These are phyloP conservation scores for Plectosphaerella cucumerina DNA, from an alignment of 2,329 filamentous ascomycete genomes.

Conservation along the genomic window DNA sequence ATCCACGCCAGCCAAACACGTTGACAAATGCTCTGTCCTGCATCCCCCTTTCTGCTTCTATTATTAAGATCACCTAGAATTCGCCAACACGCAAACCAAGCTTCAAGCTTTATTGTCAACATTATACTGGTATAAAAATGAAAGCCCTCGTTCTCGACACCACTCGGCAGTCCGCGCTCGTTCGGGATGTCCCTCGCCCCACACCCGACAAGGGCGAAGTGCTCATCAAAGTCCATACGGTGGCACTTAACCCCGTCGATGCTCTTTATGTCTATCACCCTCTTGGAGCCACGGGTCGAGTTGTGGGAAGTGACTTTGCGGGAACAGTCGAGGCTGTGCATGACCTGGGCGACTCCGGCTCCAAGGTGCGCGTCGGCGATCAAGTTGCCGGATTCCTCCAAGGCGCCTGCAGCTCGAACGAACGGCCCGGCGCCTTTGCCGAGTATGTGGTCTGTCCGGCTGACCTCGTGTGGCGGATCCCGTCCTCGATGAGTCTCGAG, in stretches of 20 bases:
- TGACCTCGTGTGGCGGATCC: slow-evolving; percentile 33
- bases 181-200: slow-evolving; percentile 14
- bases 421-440: slow-evolving; percentile 39
- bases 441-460: slow-evolving; percentile 29
- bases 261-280: slow-evolving; percentile 29
- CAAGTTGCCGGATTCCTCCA: no score
- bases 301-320: slow-evolving; percentile 36
- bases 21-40: no score
- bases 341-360: slow-evolving; percentile 5
- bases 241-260: slow-evolving; percentile 23
- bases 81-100: no score
- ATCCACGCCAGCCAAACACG: no score
- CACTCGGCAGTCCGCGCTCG: neutral
- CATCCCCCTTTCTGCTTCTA: no score
- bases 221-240: slow-evolving; percentile 16
- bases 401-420: slow-evolving; percentile 27
- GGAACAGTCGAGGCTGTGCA: slow-evolving; percentile 19
- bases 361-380: slow-evolving; percentile 5
- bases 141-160: slow-evolving; percentile 18
- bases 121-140: no score
- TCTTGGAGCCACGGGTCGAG: slow-evolving; percentile 21
- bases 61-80: no score
- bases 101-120: no score
- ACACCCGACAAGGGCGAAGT: slow-evolving; percentile 12
- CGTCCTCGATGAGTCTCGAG: slow-evolving; percentile 23